These are phyloP conservation scores for Starmerella bacillaris DNA, from an alignment of 805 yeast species.

Conservation along the genomic window DNA sequence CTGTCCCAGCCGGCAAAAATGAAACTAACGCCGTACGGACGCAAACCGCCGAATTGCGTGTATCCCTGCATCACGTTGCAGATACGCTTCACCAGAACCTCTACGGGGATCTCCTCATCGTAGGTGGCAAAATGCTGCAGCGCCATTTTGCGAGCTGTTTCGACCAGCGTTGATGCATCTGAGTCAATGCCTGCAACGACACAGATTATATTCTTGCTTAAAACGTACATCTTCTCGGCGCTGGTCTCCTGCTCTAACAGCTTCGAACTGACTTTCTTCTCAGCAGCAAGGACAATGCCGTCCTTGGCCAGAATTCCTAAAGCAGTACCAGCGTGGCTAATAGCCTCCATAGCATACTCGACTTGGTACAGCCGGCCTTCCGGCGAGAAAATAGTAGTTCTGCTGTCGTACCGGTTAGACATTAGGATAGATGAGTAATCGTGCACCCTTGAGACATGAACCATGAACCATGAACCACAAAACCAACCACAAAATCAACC, in stretches of 20 bases:
- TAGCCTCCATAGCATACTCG: slow-evolving; percentile 89
- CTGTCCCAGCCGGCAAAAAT: slow-evolving; percentile 92
- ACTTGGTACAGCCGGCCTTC: slow-evolving; percentile 95
- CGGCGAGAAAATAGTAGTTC: slow-evolving; percentile 97
- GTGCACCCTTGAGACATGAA: too few species aligned
- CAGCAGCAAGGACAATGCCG: slow-evolving; percentile 93
- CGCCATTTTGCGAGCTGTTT: slow-evolving; percentile 68
- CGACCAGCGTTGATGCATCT: slow-evolving; percentile 81
- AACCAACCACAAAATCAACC: too few species aligned
- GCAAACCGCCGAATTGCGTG: slow-evolving; percentile 94
- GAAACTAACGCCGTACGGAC: slow-evolving; percentile 96
- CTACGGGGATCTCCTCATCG: slow-evolving; percentile 88
- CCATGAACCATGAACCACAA: too few species aligned
- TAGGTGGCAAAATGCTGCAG: slow-evolving; percentile 73
- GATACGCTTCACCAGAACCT: slow-evolving; percentile 65
- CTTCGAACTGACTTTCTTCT: slow-evolving; percentile 83
- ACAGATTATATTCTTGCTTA: slow-evolving; percentile 55
- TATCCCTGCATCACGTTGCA: slow-evolving; percentile 95
- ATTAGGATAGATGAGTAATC: too few species aligned
- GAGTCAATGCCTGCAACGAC: slow-evolving; percentile 98
- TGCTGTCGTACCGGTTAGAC: slow-evolving; percentile 95
- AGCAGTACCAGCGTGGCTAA: slow-evolving; percentile 68
- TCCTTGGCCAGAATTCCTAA: slow-evolving; percentile 58
- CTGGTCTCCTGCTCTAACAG: slow-evolving; percentile 83
- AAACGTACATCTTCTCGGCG: slow-evolving; percentile 76